Percentiles rank a stretch among this genome's conserved stretches.
Conservation (phyloP, 73 alveolate species). For the Urostyla sp. region DNA sequence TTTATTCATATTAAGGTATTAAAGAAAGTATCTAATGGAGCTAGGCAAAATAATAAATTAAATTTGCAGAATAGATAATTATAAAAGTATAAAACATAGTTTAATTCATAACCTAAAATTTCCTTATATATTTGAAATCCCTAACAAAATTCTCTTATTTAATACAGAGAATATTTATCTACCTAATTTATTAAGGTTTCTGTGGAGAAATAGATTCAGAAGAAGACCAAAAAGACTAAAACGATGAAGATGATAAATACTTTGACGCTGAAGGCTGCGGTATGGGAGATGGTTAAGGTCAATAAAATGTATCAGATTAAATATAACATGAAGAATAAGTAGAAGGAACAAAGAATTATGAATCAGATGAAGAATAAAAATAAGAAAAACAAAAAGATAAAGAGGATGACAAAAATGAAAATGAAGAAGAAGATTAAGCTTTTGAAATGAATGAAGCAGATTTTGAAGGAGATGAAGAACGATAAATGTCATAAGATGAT, state of each 20-base stretch:
- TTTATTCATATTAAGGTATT: conserved; percentile 7
- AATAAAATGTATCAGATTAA: conserved; percentile 64
- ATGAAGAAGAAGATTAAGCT: conserved; percentile 55
- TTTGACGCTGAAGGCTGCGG: conserved; percentile 78
- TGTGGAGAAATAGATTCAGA: conserved; percentile 70
- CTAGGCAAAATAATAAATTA: neutral
- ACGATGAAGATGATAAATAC: conserved; percentile 58
- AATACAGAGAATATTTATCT: conserved; percentile 52
- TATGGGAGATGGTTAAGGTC: conserved; percentile 86
- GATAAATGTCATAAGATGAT: conserved; percentile 59
- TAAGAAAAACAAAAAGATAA: conserved; percentile 57
- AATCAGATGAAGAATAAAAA: conserved; percentile 65
- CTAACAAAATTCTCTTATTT: conserved; percentile 62
- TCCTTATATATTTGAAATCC: conserved; percentile 32
- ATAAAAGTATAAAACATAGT: neutral
- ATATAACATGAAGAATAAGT: conserved; percentile 77
- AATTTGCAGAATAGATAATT: conserved; percentile 20
- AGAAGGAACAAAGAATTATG: conserved; percentile 67
- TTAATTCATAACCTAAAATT: neutral
- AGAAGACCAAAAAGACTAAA: conserved; percentile 57
- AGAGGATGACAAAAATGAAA: conserved; percentile 59
- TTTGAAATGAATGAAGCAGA: conserved; percentile 68
- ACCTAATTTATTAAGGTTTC: conserved; percentile 69
- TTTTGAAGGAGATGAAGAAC: conserved; percentile 70
- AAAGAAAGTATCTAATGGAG: neutral